Base-by-base conservation (phyloP, 192 early-diverging fungal species). In the Umbelopsis sp. region DNA sequence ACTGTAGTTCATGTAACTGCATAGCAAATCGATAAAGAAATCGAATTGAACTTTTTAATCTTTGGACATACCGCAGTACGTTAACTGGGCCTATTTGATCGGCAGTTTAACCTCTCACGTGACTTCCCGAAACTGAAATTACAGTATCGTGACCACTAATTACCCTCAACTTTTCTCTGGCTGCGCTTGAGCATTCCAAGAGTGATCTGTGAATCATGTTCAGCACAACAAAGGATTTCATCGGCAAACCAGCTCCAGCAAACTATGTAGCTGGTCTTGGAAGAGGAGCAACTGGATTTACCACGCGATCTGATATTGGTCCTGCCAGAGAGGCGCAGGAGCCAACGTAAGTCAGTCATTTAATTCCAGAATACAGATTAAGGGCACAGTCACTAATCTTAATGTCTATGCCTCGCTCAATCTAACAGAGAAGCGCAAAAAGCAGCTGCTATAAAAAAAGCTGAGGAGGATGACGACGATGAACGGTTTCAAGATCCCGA, bases 231-330 rank as follows among this genome's bases (percentile, higher is more conserved):
- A 94, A 94, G 83, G 96, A 99, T 77, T 99, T 97, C 81, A 72
- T 99, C 76, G 90, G 88, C 56, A 96, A 94, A 77, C 89, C 94
- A 56, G 91, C 97, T 6, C 97, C 97, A 1, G 93, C 96, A 25
- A 94, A 94, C 73, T 99, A 99, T 74, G 94, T 99, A 71, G 97
- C 97, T 24, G 97, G 97, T 74, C 82, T 99, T 9, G 97, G 97
- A 16, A 89, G 97, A 78, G 97, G 88, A 72, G 97, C 97, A 1
- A 94, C 94, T 10, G 97, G 97, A 9, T 99, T 99, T 74, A 99
- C 97, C 14, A 99, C 97, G 25, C 91, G 96, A 26, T 96, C 96
- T 9, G 97, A 99, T 85, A 96, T 99, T 70, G 97, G 97, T 53
- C 95, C 96, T 26, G 97, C 96, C 6, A 89, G 94, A 70, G 96